Evolutionary conservation across 2,329 filamentous ascomycete species (phyloP).

Genomic region (Talaromyces sp.): DNA sequence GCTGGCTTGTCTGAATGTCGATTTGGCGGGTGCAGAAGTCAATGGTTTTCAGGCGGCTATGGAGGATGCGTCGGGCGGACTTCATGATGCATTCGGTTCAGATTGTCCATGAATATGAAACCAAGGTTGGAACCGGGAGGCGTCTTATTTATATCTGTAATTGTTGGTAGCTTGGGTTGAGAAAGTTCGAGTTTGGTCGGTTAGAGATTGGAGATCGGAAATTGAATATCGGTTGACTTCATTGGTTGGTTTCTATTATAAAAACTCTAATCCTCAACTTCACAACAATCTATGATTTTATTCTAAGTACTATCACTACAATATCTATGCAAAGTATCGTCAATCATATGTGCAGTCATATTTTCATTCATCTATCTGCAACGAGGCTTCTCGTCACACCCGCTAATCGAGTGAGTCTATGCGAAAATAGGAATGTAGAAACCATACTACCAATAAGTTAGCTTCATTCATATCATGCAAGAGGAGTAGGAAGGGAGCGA

Average conservation of each 20-base stretch:
- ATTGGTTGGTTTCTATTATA: too few species aligned
- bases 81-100: slow-evolving; percentile 1
- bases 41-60: neutral
- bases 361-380: slow-evolving; percentile 11
- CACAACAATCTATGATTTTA: neutral
- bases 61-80: neutral
- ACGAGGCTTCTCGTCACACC: neutral
- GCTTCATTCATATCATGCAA: slow-evolving; percentile 7
- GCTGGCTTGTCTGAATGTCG: slow-evolving; percentile 29
- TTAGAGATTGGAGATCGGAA: neutral
- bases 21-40: slow-evolving; percentile 24
- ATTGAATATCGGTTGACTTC: neutral
- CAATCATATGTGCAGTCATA: neutral
- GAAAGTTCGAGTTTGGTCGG: neutral
- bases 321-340: too few species aligned
- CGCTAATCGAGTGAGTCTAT: slow-evolving; percentile 28
- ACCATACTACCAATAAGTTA: slow-evolving; percentile 42
- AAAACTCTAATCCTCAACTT: neutral
- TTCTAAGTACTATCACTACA: neutral
- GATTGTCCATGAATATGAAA: neutral
- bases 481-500: neutral
- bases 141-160: neutral
- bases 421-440: slow-evolving; percentile 52
- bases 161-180: neutral
- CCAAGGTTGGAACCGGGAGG: neutral